A percentile compares a stretch with the other conserved stretches of the same genome.
Evolutionary conservation across 768 basidiomycete genomes (phyloP).

Genomic region (Lentinula edodes): DNA sequence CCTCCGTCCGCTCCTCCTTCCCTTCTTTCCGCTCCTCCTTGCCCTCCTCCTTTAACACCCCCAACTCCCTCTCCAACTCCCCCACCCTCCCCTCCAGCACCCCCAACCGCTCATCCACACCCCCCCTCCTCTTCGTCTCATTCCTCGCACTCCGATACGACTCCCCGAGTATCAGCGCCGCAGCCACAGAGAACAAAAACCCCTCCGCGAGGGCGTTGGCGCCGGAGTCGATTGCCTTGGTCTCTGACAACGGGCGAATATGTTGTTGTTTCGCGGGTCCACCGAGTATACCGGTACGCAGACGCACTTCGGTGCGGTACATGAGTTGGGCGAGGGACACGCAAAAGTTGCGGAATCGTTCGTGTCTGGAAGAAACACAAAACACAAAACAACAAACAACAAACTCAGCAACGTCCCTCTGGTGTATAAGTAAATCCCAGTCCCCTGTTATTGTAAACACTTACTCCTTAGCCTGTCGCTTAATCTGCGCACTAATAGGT

Average conservation of each 20-base stretch:
- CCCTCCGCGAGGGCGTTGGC: slow-evolving; percentile 83
- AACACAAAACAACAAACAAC: too few relatives aligned
- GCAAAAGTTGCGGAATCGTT: slow-evolving; percentile 64
- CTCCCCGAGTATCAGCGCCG: slow-evolving; percentile 69
- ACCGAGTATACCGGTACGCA: slow-evolving; percentile 73
- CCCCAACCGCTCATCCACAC: slow-evolving; percentile 68
- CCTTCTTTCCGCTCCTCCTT: slow-evolving; percentile 35
- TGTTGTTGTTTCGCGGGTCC: slow-evolving; percentile 60
- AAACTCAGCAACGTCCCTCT: too few relatives aligned
- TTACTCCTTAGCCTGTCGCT: slow-evolving; percentile 67
- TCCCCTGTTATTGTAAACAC: too few relatives aligned
- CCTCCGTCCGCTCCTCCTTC: too few relatives aligned
- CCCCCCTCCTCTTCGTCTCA: slow-evolving; percentile 63
- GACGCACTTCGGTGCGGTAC: slow-evolving; percentile 66
- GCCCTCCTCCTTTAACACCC: slow-evolving; percentile 20
- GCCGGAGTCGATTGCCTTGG: slow-evolving; percentile 81
- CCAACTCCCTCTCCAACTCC: slow-evolving; percentile 37
- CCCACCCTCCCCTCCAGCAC: slow-evolving; percentile 41
- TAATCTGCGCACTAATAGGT: slow-evolving; percentile 67
- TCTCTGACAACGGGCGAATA: slow-evolving; percentile 73
- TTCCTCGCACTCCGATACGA: slow-evolving; percentile 69
- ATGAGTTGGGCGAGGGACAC: slow-evolving; percentile 70
- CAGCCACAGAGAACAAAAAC: slow-evolving; percentile 76
- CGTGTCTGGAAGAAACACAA: too few relatives aligned
- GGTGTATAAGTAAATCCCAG: too few relatives aligned